A percentile compares a stretch with the other conserved stretches of the same genome.
phyloP scores from a whole-genome alignment of 1,284 basidiomycete genomes.

The Microbotryomycetes sp. region DNA sequence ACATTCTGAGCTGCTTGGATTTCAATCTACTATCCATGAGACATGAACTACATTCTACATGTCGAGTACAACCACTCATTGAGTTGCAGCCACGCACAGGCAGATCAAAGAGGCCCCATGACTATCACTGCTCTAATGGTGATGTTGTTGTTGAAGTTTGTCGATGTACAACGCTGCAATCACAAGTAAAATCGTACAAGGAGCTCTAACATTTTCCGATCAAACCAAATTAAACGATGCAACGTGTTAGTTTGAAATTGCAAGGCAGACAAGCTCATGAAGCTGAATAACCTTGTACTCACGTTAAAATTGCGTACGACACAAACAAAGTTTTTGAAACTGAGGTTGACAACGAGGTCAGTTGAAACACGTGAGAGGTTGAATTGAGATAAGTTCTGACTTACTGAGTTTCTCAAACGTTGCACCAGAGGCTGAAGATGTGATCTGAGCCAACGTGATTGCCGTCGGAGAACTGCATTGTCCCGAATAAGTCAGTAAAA shows the following conservation, averaged over 20 bases:
- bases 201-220: conserved; percentile 9
- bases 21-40: no score
- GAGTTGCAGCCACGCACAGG: no score
- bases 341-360: no score
- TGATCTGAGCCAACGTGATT: conserved; percentile 38
- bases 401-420: conserved; percentile 23
- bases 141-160: conserved; percentile 17
- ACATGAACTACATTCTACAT: no score
- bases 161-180: conserved; percentile 28
- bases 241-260: not conserved
- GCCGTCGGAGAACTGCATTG: conserved; percentile 28
- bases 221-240: no score
- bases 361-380: conserved; percentile 27
- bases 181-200: conserved; percentile 25
- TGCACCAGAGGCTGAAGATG: conserved; percentile 12
- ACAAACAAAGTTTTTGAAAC: conserved; percentile 36
- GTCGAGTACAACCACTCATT: no score
- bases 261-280: not conserved
- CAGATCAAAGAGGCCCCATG: no score
- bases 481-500: conserved; percentile 5
- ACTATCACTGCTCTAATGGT: no score
- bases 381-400: conserved; percentile 4
- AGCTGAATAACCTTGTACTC: not conserved
- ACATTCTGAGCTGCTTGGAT: no score
- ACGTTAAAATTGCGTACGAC: conserved; percentile 39